Evolutionary conservation across 2,329 filamentous ascomycete genomes (phyloP).

Genomic region (Aureobasidium melanogenum): DNA sequence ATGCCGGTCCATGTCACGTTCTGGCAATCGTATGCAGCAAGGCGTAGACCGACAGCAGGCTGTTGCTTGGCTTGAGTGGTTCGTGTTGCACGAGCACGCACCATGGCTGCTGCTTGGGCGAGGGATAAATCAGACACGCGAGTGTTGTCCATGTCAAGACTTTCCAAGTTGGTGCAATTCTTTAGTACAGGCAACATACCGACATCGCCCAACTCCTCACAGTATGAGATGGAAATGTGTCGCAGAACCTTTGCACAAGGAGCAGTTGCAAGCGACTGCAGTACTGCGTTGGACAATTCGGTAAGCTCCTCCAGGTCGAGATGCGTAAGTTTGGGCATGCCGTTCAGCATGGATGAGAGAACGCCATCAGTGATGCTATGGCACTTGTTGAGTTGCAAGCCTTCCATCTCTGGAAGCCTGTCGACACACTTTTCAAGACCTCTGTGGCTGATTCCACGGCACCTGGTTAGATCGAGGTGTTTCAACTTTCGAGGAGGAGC

Average conservation of each 20-base stretch:
- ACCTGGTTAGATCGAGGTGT: conserved; percentile 78
- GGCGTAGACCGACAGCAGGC: conserved; percentile 52
- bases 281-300: conserved; percentile 63
- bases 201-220: conserved; percentile 71
- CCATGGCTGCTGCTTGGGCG: conserved; percentile 72
- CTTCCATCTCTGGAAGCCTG: conserved; percentile 70
- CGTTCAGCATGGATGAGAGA: conserved; percentile 63
- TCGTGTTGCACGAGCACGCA: conserved; percentile 47
- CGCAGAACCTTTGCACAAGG: conserved; percentile 63
- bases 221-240: conserved; percentile 84
- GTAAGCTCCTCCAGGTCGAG: conserved; percentile 83
- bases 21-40: conserved; percentile 85
- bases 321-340: conserved; percentile 69
- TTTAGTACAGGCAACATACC: conserved; percentile 80
- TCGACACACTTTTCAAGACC: conserved; percentile 65
- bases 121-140: conserved; percentile 79
- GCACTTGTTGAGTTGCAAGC: conserved; percentile 74
- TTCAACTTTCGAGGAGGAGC: conserved; percentile 71
- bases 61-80: conserved; percentile 29
- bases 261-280: conserved; percentile 67
- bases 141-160: conserved; percentile 86
- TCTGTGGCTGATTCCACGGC: conserved; percentile 60
- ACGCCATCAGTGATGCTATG: conserved; percentile 63
- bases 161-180: conserved; percentile 58
- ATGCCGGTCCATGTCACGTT: conserved; percentile 90